Evolutionary conservation across 108 stramenopile genomes (phyloP), one percentile per base, ranked within the genome.

Genomic region (Cyclotella choctawhatcheeana): DNA sequence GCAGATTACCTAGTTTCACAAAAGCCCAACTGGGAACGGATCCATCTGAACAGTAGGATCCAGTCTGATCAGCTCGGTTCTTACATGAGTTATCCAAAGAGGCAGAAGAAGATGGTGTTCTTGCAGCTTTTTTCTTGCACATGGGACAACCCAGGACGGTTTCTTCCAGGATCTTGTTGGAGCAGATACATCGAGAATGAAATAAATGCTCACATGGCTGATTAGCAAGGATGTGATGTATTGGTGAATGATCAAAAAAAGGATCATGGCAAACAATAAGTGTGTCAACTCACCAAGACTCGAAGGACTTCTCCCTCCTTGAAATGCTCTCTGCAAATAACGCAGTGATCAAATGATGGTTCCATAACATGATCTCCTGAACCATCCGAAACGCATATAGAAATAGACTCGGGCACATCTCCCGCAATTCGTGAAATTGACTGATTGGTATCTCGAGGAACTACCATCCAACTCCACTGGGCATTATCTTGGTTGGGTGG

Each of bases 151-250:
- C 89, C 30, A 62, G 58, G 17, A 81, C 82, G 25, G 73, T 69
- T 14, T 84, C 77, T 40, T 82, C 84, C 14, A 82, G 77, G 12
- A 94, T 64, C 91, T 91, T 92, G 13, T 79, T 82, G 2, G 32
- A 37, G 58, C 91, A 91, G 58, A 95, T 93, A 71, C 93, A 96
- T 4, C 86, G 81, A 21, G 69, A 77, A 65, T 96, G 96, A 73
- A 96, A 96, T 5, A 73, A 68, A 71, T 96, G 96, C 18, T 85
- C 45, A 67, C 96, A 96, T 1, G 93, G 93, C 58, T 60, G 59
- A 56, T 30, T 6, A n/a, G n/a, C n/a, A n/a, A n/a, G n/a, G n/a
- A n/a, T n/a, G n/a, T n/a, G n/a, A n/a, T n/a, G n/a, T n/a, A n/a
- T n/a, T n/a, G n/a, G n/a, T n/a, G n/a, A n/a, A n/a, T n/a, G n/a